Evolutionary conservation across 2,329 filamentous ascomycete genomes (phyloP), one percentile per base, ranked within the genome.

Genomic region (Fusarium protoensiforme): DNA sequence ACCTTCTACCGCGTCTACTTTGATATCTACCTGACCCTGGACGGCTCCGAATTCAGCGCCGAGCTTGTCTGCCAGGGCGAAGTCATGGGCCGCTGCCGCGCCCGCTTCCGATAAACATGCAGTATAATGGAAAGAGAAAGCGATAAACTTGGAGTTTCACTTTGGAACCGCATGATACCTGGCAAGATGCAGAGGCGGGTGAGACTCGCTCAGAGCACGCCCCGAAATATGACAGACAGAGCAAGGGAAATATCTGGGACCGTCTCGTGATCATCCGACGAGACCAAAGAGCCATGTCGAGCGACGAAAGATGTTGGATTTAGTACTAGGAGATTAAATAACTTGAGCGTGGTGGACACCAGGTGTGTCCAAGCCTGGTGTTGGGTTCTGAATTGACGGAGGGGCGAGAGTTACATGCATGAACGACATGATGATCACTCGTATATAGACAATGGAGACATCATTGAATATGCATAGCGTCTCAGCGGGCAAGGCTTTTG

Each of bases 41-140:
- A 99, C 80, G 96, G 96, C 24, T 97, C 94, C 61, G 96, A 99
- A 83, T 98, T 99, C 87, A 98, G 96, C 78, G 96, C 96, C 61
- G 96, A 98, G 86, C 87, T 99, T 41, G 96, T 98, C n/a, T 99
- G 96, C 85, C 96, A 99, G 83, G 96, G 96, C 79, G 96, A 98
- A 84, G 95, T 99, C 75, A 99, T 98, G 96, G 96, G 96, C 75
- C 92, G 96, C 74, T 98, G 96, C 89, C 92, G 95, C 73, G 94
- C 96, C 68, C 91, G 95, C 81, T 98, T 98, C 88, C 87, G 90
- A 83, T 92, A 85, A 83, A 74, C 41, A 46, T 27, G 64, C 8
- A 38, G 48, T 54, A 43, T 54, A 68, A 63, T 38, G 64, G 61
- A 56, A 41, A 64, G 65, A 53, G 56, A 68, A 73, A 71, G 72